Base-by-base conservation (phyloP, 108 stramenopile genomes). In the Nannochloropsis oceanica region DNA sequence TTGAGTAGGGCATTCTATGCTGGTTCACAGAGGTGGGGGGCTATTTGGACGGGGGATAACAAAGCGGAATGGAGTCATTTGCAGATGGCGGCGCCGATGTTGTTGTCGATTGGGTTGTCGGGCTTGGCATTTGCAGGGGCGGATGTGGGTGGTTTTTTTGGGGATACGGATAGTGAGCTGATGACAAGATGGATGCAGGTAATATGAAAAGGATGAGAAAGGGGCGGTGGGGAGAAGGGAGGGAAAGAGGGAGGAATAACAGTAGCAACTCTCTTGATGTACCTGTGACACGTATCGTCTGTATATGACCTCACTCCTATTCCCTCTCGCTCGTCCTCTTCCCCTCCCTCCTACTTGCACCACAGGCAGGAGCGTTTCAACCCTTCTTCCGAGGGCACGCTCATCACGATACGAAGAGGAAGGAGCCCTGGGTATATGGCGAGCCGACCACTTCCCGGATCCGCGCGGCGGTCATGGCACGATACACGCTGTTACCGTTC, bases 21-120 rank as follows among this genome's bases (percentile, higher is more conserved):
- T 2, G 98, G 97, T 22, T 94, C 94, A 79, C 98, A 99, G 91
- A 89, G 92, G 79, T 80, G n/a, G 25, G 99, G 99, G 80, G 97
- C 98, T 26, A 97, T 99, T 82, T 99, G 99, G 99, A 99, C 99
- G n/a, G 97, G 99, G 42, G 99, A 99, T 87, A 99, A 99, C 85
- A 92, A 91, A 14, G 97, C 99, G 24, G 84, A 93, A 81, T 99
- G 99, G 99, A 91, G 91, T 1, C 97, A 98, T 87, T 92, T 99
- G 27, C 90, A 92, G 82, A 92, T 95, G n/a, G 92, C 97, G 22
- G 84, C 94, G 26, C 97, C 97, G 2, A 99, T 99, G 99, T 92
- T 99, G 43, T 91, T 99, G 25, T 91, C 95, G 88, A 91, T 98
- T 81, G 95, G 95, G 84, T 87, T 96, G 24, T 96, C 92, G 43